Evolutionary conservation across 345 rosid genomes (phyloP), one percentile per base, ranked within the genome.

Genomic region (Salix arbutifolia): DNA sequence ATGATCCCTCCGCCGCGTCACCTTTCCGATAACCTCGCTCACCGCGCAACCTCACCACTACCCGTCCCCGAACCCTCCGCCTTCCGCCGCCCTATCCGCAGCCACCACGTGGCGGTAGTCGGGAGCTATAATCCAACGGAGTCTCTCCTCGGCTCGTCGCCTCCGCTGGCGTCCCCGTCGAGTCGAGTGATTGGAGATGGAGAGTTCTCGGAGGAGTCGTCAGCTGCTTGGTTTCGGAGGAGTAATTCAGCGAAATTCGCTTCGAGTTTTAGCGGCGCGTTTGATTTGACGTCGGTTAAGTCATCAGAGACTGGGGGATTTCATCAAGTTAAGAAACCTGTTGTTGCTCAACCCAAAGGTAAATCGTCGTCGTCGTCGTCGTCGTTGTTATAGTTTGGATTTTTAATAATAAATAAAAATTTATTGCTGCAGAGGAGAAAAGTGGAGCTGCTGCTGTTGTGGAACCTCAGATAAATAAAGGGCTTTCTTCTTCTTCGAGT

Each of bases 1-100:
- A 77, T 88, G 84, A 91, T 91, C n/a, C 97, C 94, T 12, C 94
- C 94, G 37, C 73, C 91, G 21, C 97, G 94, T 70, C 91, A 89
- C 68, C 88, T 67, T 50, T 90, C 91, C 9, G 97, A 88, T 6
- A 87, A 88, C 65, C 81, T 89, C 37, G 69, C 86, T 30, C 76
- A 81, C 61, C 94, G 88, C 74, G 81, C 92, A 52, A 85, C 86
- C 2, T 89, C 94, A 2, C 91, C 92, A 0, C 88, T 91, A 7
- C 92, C 94, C 13, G 90, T 79, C 58, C 78, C 76, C 6, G 84
- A 72, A 10, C 65, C 71, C 2, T 6, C 48, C 4, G 66, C 80
- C 37, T 74, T 76, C 18, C 81, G 81, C 31, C 86, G 86, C 56
- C 76, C 77, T 31, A 60, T 71, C 37, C 75, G 82, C 3, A 83